Evolutionary conservation across 805 yeast genomes (phyloP).

Genomic region (Maudiozyma serrabonitensis): DNA sequence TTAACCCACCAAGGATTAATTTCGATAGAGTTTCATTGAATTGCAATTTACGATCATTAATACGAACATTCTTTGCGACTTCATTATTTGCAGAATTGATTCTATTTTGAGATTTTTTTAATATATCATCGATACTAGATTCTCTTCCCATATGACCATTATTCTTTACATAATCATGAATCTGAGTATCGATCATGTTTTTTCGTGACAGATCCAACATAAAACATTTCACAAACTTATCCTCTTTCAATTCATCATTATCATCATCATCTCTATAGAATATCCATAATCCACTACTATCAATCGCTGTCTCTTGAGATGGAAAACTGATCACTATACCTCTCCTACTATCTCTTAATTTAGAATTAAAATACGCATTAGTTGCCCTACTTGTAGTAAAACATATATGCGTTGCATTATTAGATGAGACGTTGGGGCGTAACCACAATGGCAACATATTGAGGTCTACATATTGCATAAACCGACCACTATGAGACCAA

Average conservation of each 20-base stretch:
- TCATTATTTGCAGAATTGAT: conserved; percentile 9
- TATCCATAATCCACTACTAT: background rate
- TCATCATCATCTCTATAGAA: background rate
- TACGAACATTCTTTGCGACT: conserved; percentile 12
- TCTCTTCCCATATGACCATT: conserved; percentile 2
- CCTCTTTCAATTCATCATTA: background rate
- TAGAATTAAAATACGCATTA: conserved; percentile 20
- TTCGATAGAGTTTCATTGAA: conserved; percentile 28
- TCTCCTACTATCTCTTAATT: conserved; percentile 15
- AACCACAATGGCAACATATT: conserved; percentile 23
- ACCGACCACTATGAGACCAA: conserved; percentile 8
- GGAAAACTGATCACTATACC: conserved; percentile 15
- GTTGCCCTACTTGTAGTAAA: conserved; percentile 21
- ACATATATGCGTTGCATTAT: conserved; percentile 5
- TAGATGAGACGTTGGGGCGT: background rate
- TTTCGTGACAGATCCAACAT: conserved; percentile 6
- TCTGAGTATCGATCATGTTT: conserved; percentile 7
- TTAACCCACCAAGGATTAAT: conserved; percentile 30
- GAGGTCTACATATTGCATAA: conserved; percentile 16
- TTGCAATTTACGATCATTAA: conserved; percentile 19
- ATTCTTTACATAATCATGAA: background rate
- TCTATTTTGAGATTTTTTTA: conserved; percentile 14
- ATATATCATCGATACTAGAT: conserved; percentile 13
- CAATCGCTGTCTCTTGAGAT: background rate
- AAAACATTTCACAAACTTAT: conserved; percentile 6